Evolutionary conservation across 768 basidiomycete species (phyloP), one percentile per base, ranked within the genome.

Genomic region (Cystobasidiopsis lactophilus): DNA sequence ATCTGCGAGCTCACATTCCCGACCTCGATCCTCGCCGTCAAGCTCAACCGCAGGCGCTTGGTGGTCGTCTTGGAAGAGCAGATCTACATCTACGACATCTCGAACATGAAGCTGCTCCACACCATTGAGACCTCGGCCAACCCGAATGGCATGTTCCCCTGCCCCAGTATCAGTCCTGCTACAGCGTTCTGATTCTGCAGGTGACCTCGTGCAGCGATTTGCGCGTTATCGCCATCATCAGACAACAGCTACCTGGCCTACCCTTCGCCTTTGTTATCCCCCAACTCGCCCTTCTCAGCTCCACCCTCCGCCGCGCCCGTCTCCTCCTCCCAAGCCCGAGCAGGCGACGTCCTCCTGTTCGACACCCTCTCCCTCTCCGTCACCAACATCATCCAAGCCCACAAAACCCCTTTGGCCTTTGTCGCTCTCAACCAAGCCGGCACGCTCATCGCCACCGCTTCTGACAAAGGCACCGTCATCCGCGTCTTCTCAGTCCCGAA

Each of bases 1-100:
- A 98, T 98, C 53, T 96, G 93, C 76, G 93, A 98, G 64, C 77
- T 96, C 18, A 75, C 93, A 4, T 98, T 98, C 66, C 93, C 93
- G 0, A 88, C 86, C 0, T 85, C 85, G 2, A 89, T 98, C 51
- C 77, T 98, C 26, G 77, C 84, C n/a, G 91, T 98, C 65, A 95
- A 93, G 70, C 74, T 98, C 62, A 98, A 98, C 69, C 77, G 93
- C 51, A 91, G 93, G 68, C 82, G 86, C 0, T 76, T 98, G 43
- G 85, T 95, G 29, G 88, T 98, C 60, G 82, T 96, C 5, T 75
- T 98, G 46, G 93, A 95, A 65, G 76, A 76, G n/a, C 89, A 95
- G 67, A 95, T 98, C 43, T 98, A 98, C 70, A 86, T 95, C 47
- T 96, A 96, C 64, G 93, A 98, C 65, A 96, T 96, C 62, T 84